Evolutionary conservation across 768 basidiomycete genomes (phyloP).

Genomic region (Tulasnella calospora): DNA sequence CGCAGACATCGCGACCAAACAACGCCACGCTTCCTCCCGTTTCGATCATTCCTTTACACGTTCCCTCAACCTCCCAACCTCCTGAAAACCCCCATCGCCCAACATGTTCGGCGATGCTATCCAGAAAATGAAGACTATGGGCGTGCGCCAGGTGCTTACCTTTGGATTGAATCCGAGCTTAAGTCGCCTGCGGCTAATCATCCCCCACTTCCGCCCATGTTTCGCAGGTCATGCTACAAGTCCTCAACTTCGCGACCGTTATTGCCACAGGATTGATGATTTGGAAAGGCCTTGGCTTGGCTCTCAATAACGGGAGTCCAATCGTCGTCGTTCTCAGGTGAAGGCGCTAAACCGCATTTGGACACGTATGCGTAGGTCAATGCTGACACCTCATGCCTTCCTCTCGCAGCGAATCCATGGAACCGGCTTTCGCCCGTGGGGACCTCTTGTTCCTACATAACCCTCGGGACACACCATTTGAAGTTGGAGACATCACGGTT

Average conservation of each 20-base stretch:
- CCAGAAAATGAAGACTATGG: conserved; percentile 64
- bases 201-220: conserved; percentile 8
- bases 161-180: background rate
- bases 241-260: conserved; percentile 86
- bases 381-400: background rate
- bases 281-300: conserved; percentile 88
- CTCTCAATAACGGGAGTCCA: conserved; percentile 91
- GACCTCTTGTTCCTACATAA: conserved; percentile 95
- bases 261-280: conserved; percentile 93
- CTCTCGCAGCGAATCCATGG: conserved; percentile 80
- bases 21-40: conserved; percentile 5
- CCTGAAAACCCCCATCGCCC: background rate
- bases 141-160: conserved; percentile 60
- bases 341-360: conserved; percentile 30
- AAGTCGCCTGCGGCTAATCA: conserved; percentile 22
- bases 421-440: conserved; percentile 91
- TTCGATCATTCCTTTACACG: background rate
- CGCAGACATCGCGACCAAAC: background rate
- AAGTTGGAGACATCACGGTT: conserved; percentile 94
- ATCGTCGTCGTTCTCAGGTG: conserved; percentile 96
- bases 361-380: background rate
- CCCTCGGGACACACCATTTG: conserved; percentile 63
- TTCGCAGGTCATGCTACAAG: conserved; percentile 74
- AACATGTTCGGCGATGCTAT: conserved; percentile 72
- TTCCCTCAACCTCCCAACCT: background rate